Evolutionary conservation across 495 filamentous ascomycete species (phyloP).

Genomic region (Neurospora pannonica): DNA sequence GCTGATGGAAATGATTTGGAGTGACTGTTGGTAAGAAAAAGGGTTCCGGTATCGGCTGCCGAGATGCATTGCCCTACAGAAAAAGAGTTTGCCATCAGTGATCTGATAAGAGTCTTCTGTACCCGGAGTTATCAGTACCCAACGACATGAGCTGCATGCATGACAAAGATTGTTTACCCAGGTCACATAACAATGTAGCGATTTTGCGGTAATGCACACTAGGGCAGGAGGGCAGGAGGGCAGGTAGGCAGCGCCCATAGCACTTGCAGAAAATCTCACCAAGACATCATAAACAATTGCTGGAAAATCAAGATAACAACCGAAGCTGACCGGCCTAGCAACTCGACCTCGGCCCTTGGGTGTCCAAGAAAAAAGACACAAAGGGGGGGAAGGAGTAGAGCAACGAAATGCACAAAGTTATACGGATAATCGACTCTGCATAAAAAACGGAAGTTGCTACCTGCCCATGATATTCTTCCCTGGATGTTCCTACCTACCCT

Average conservation of each 20-base stretch:
- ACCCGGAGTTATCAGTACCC: not conserved
- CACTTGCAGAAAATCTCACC: not conserved
- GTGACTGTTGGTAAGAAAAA: not conserved
- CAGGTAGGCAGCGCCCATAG: not conserved
- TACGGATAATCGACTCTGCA: too few relatives aligned
- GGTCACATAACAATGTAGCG: not conserved
- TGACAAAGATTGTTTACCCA: not conserved
- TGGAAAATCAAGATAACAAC: not conserved
- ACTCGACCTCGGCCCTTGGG: not conserved
- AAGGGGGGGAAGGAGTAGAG: too few relatives aligned
- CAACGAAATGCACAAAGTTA: too few relatives aligned
- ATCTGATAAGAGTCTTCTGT: not conserved
- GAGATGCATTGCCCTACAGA: not conserved
- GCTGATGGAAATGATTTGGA: not conserved
- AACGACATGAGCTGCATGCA: not conserved
- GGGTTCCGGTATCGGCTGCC: not conserved
- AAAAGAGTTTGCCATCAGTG: not conserved
- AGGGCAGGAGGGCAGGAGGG: not conserved
- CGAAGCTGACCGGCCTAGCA: not conserved
- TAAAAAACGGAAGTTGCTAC: too few relatives aligned
- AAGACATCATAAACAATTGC: not conserved
- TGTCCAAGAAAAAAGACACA: not conserved
- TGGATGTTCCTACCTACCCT: not conserved
- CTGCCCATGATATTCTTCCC: not conserved
- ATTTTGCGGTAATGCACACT: not conserved